Base-by-base conservation (phyloP, 1,139 yeast genomes). In the Debaryomycetaceae sp. region DNA sequence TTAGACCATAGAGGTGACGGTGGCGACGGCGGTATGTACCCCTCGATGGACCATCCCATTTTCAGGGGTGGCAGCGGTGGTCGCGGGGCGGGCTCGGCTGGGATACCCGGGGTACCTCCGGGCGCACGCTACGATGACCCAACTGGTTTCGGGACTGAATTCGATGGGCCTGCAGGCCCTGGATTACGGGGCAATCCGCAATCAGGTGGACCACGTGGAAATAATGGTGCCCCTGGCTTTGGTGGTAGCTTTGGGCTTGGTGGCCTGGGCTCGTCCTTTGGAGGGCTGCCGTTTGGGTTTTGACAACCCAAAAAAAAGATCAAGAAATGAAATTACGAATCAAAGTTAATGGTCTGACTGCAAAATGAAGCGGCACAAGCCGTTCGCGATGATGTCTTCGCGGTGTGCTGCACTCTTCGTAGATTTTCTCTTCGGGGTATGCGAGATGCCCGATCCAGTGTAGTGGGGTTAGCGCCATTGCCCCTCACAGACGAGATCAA, bases 61-160 rank as follows among this genome's bases (percentile, higher is more conserved):
- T 75, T 75, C 41, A 53, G 55, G 9, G 52, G 53, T 13, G 33
- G 42, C 10, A 40, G 37, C 3, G 36, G 46, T 8, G 36, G 46
- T 8, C 40, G 45, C 8, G 36, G 41, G 2, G 56, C 56, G 4
- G 42, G 43, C 31, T 36, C 56, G 16, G 11, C 15, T n/a, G 46
- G 56, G 9, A 40, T 62, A 24, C 36, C 49, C 28, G 61, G 64
- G 13, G 69, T 61, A 3, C 74, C 75, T 8, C 65, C 66, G 1
- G 78, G 79, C 1, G 74, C 79, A 3, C 50, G 80, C 27, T 72
- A 54, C 38, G 80, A 73, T 43, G 78, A 74, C 38, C 83, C 83
- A 0, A 51, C 61, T 31, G 58, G 66, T 14, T 20, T 28, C 18
- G 29, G 29, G 10, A 18, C 17, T 6, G 31, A 27, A 13, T 26